Evolutionary conservation across 192 early-diverging fungal genomes (phyloP), one percentile per base, ranked within the genome.

Genomic region (Thamnidium elegans): DNA sequence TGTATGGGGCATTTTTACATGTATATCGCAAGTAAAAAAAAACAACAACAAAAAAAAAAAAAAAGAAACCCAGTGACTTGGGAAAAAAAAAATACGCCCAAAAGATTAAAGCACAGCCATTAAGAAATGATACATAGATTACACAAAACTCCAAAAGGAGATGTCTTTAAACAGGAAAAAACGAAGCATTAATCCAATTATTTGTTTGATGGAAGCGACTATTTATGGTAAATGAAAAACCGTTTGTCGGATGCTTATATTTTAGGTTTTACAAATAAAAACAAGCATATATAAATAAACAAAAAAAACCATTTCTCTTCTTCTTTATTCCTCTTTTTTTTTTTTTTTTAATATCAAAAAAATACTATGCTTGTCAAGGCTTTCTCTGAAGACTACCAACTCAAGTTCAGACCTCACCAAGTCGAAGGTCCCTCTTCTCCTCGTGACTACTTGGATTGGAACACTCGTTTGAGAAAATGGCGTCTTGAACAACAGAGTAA

Each of bases 311-410:
- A 19, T 34, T 20, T 31, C 46, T 43, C 23, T 7, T 32, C 32
- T 48, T 19, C 17, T 30, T 46, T 62, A 15, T 48, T 19, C 39
- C 10, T 36, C n/a, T 62, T 23, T 62, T 32, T 36, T 31, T 31
- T 50, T 48, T 50, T 19, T 48, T 46, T 34, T 34, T 36, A 50
- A 4, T 36, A 17, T 50, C 19, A 36, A 15, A 59, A 59, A 39
- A 45, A 20, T n/a, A n/a, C n/a, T n/a, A 66, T 66, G 65, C 54
- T 45, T 47, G 52, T 66, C 45, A 66, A 66, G 21, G 51, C 55
- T 55, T 58, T 66, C 17, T 46, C 44, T 17, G 65, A 56, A 47
- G 54, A 66, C 13, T 66, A 66, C 36, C 21, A 58, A 26, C 65
- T 66, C 65, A 66, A 58, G 23, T 32, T 66, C n/a, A 52, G 45